Conservation (phyloP, 2,329 filamentous ascomycete species). For the Colletotrichum higginsianum region DNA sequence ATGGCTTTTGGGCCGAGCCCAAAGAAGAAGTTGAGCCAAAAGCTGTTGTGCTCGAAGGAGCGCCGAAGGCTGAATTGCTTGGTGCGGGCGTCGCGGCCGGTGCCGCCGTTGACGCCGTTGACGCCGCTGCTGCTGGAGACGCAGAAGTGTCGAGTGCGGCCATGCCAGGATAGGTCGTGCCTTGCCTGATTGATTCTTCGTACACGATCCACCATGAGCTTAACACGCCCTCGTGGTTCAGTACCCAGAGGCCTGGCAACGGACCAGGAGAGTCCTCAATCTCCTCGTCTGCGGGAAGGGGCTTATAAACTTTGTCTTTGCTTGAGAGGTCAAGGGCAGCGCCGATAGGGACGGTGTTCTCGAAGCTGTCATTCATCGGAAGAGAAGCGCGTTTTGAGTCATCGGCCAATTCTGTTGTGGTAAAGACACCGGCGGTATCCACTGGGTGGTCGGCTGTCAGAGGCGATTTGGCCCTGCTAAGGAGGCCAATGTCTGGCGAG, state of each 20-base stretch:
- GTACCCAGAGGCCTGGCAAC: conserved; percentile 84
- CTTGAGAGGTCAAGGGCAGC: conserved; percentile 87
- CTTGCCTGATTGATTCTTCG: conserved; percentile 84
- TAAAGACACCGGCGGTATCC: conserved; percentile 78
- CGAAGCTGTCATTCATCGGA: conserved; percentile 76
- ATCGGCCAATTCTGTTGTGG: conserved; percentile 78
- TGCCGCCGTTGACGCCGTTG: conserved; percentile 40
- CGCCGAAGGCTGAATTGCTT: conserved; percentile 46
- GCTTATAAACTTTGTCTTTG: conserved; percentile 82
- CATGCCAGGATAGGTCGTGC: conserved; percentile 81
- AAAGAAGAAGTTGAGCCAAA: conserved; percentile 53
- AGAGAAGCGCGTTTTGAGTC: conserved; percentile 83
- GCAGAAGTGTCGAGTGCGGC: conserved; percentile 53
- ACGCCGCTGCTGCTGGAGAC: conserved; percentile 46
- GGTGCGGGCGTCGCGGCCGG: background rate
- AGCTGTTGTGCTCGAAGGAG: conserved; percentile 44
- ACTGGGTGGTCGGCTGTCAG: conserved; percentile 74
- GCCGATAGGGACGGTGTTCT: conserved; percentile 85
- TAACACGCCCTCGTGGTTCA: conserved; percentile 91
- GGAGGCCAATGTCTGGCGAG: conserved; percentile 82
- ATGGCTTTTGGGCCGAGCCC: conserved; percentile 51
- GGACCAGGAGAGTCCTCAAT: conserved; percentile 85
- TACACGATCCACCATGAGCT: conserved; percentile 94
- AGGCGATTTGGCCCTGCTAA: conserved; percentile 80
- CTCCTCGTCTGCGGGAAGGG: conserved; percentile 82